Evolutionary conservation across 352 stramenopile species (phyloP), one percentile per base, ranked within the genome.

Genomic region (Pythium utonaiense): DNA sequence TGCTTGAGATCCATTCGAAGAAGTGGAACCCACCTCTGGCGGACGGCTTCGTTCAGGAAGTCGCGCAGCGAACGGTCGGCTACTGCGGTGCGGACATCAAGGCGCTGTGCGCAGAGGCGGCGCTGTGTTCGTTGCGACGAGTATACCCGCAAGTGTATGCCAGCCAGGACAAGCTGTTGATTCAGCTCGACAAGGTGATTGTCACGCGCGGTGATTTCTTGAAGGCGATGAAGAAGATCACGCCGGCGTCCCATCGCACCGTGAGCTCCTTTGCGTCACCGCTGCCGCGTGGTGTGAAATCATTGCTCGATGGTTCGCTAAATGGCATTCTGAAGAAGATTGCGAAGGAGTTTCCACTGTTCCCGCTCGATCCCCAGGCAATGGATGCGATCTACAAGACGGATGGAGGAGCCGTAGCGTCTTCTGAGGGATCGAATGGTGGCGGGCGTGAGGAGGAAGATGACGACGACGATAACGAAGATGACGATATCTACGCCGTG

Each of bases 31-130:
- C 90, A 22, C 70, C 78, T 1, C 53, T 96, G 3, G 69, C 71
- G 0, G 63, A 77, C 3, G 40, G 52, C 1, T 91, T 96, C 57
- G 25, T 89, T 13, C 70, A 90, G 14, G 80, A 95, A 38, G 70
- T 98, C 22, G 85, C 88, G 0, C 81, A 95, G 38, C 72, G 78
- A 31, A 96, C 91, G 0, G 80, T 89, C 9, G 91, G 91, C 9
- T 98, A 96, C 57, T 97, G 89, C 40, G 91, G 91, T 28, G 91
- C 91, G 1, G 91, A 98, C 54, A 79, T 97, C 45, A 98, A 97
- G 62, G 89, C 90, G 9, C 70, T 98, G 6, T 98, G 91, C 53
- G 78, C 88, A 1, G 91, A 98, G 58, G 84, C 91, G 1, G 88
- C 89, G 6, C 65, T 98, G n/a, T 93, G 84, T 53, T 85, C 89